These are phyloP conservation scores for Boletus huronensis DNA, from an alignment of 768 basidiomycete genomes.

Conservation along the genomic window DNA sequence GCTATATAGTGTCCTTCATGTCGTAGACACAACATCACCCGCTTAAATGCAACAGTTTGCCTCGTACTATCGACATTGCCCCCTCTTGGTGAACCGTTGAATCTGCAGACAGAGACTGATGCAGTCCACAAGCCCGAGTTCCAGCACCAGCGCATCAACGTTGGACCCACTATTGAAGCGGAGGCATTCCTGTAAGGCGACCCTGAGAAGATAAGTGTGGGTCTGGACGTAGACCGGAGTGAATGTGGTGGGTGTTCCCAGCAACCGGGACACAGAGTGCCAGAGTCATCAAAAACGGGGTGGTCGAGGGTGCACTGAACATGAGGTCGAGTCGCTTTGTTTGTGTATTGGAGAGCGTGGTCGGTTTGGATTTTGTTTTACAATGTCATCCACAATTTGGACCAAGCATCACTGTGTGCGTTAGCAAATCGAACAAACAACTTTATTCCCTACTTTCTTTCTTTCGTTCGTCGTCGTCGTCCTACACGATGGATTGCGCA, in stretches of 20 bases:
- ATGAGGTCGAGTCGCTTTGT: slow-evolving; percentile 26
- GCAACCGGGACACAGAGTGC: not conserved
- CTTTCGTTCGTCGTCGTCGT: slow-evolving; percentile 31
- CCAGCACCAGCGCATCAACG: too few relatives aligned
- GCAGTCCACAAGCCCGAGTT: not conserved
- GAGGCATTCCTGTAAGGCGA: not conserved
- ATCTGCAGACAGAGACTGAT: not conserved
- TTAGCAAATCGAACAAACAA: slow-evolving; percentile 52
- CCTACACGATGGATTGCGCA: slow-evolving; percentile 20
- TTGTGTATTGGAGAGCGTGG: slow-evolving; percentile 42
- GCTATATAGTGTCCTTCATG: not conserved
- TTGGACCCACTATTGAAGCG: not conserved
- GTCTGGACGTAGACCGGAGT: not conserved
- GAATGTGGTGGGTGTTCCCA: not conserved
- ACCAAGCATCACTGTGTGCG: slow-evolving; percentile 57
- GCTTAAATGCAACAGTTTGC: not conserved
- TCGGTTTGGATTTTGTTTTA: slow-evolving; percentile 63
- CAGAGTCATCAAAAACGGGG: not conserved
- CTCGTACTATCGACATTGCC: not conserved
- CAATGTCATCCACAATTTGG: slow-evolving; percentile 73
- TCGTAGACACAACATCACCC: not conserved
- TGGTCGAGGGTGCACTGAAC: not conserved
- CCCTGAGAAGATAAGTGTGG: not conserved
- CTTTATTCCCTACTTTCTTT: slow-evolving; percentile 33
- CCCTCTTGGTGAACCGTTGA: not conserved